These are phyloP conservation scores for Vitis cinerea DNA, from an alignment of 164 flowering plant genomes.

Conservation along the genomic window DNA sequence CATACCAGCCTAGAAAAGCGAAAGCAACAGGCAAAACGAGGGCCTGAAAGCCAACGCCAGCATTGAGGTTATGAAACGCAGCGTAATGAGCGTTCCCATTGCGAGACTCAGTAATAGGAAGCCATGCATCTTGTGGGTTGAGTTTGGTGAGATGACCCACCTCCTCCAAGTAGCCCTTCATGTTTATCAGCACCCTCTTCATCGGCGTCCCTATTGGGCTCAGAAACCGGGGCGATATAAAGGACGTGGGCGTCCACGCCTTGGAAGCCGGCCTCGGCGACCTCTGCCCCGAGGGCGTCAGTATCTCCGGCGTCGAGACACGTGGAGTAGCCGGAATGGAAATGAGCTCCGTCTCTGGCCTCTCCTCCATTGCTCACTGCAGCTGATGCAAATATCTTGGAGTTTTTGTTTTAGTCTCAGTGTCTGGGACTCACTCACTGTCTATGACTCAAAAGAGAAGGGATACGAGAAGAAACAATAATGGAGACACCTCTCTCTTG, in stretches of 20 bases:
- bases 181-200: constrained; percentile 88
- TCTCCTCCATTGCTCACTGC: constrained; percentile 57
- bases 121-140: constrained; percentile 98
- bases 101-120: constrained; percentile 93
- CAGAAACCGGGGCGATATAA: constrained; percentile 89
- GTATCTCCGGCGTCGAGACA: constrained; percentile 81
- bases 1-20: constrained; percentile 89
- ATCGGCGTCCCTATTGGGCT: constrained; percentile 98
- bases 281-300: constrained; percentile 83
- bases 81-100: constrained; percentile 98
- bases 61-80: constrained; percentile 94
- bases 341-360: constrained; percentile 87
- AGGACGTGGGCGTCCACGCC: constrained; percentile 90
- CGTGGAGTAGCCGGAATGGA: constrained; percentile 95
- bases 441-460: neutral
- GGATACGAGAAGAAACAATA: constrained; percentile 9
- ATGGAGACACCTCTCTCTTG: neutral
- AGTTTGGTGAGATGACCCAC: constrained; percentile 95
- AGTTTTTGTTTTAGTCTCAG: neutral
- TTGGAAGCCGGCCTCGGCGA: constrained; percentile 57
- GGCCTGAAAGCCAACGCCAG: constrained; percentile 96
- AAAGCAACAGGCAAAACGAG: constrained; percentile 93
- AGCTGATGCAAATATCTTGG: neutral
- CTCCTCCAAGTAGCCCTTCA: constrained; percentile 95
- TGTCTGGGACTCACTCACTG: neutral